Evolutionary conservation across 257 asterid species (phyloP).

Genomic region (Solanum pinnatisectum): DNA sequence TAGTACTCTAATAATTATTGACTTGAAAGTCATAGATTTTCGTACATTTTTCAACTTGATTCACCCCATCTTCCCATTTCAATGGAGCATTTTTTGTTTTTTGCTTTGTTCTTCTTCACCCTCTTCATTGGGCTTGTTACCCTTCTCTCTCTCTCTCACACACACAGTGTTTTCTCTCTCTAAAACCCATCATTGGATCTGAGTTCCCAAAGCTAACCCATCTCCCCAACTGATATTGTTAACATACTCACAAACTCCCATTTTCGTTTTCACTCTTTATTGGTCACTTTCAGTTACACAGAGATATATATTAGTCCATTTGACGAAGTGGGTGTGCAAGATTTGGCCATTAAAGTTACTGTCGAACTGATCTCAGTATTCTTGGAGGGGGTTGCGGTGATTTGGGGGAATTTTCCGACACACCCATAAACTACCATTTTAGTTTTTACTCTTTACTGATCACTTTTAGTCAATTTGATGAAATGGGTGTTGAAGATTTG

Average conservation of each 20-base stretch:
- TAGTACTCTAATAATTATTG: background rate
- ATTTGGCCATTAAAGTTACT: background rate
- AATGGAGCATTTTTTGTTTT: background rate
- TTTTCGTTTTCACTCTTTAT: background rate
- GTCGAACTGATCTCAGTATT: background rate
- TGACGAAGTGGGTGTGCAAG: background rate
- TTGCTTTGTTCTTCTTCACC: background rate
- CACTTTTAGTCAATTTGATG: background rate
- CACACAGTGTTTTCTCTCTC: background rate
- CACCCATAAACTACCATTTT: background rate
- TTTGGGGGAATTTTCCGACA: background rate
- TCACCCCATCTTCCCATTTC: background rate
- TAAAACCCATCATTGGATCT: slow-evolving; percentile 46
- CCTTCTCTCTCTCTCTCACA: background rate
- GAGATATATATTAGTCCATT: background rate
- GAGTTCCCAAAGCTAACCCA: slow-evolving; percentile 33
- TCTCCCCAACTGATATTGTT: background rate
- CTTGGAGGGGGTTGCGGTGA: background rate
- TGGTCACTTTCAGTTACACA: background rate
- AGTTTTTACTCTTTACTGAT: background rate
- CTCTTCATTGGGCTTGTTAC: background rate
- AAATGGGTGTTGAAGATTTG: background rate
- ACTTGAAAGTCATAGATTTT: background rate
- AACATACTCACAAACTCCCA: background rate
- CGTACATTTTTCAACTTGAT: background rate